phyloP scores from a whole-genome alignment of 2,329 filamentous ascomycete species.

The Monilinia laxa region DNA sequence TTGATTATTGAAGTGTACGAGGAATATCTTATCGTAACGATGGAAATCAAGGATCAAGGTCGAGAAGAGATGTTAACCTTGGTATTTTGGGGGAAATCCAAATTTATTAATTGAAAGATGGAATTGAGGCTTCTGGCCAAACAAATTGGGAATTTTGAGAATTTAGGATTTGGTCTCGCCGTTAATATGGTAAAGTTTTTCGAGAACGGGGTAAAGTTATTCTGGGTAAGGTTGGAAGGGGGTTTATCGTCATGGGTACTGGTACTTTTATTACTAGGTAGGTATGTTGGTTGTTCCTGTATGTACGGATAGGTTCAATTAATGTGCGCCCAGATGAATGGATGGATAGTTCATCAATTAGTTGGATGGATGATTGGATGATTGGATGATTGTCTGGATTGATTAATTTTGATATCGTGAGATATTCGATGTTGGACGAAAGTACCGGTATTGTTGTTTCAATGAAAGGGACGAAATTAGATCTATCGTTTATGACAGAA shows the following conservation, averaged over 20 bases:
- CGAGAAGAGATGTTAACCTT: background rate
- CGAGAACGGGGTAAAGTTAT: constrained; percentile 1
- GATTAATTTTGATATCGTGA: background rate
- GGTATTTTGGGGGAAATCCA: too few relatives aligned
- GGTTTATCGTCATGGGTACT: background rate
- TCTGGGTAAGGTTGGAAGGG: constrained; percentile 14
- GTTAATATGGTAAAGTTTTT: constrained; percentile 14
- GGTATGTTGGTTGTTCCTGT: background rate
- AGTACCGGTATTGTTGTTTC: too few relatives aligned
- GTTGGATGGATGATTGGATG: background rate
- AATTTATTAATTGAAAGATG: background rate
- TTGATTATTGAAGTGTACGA: background rate
- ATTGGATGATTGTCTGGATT: background rate
- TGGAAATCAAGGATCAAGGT: background rate
- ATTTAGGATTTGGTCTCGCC: constrained; percentile 3
- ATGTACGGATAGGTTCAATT: background rate
- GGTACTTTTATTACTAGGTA: too few relatives aligned
- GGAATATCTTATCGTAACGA: constrained; percentile 6
- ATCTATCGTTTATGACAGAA: too few relatives aligned
- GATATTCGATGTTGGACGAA: too few relatives aligned
- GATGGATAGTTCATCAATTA: too few relatives aligned
- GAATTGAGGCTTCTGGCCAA: background rate
- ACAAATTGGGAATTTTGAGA: background rate
- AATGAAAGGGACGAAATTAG: too few relatives aligned
- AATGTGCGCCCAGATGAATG: constrained; percentile 6